Evolutionary conservation across 129 eudicot species (phyloP).

Genomic region (Lactuca sativa): DNA sequence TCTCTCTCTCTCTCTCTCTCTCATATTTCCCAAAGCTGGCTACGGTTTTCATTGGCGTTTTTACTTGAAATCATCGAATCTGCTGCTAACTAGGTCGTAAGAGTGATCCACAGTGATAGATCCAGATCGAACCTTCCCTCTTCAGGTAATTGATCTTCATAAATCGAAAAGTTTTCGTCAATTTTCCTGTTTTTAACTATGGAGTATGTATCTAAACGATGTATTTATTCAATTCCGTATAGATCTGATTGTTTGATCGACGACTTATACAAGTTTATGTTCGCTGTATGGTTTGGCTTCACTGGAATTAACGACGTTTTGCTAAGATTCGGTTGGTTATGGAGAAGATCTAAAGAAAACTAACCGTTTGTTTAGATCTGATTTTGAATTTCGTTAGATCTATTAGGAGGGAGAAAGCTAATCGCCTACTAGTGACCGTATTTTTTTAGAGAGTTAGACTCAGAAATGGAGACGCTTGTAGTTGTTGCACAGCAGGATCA

Average conservation of each 20-base stretch:
- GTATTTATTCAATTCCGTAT: conserved; percentile 18
- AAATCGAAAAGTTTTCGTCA: background rate
- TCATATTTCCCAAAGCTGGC: conserved; percentile 19
- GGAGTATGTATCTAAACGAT: conserved; percentile 10
- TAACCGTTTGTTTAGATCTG: conserved; percentile 21
- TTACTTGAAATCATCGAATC: conserved; percentile 23
- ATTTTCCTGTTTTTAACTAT: conserved; percentile 8
- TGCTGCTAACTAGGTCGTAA: conserved; percentile 17
- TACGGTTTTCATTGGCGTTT: conserved; percentile 18
- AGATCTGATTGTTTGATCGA: conserved; percentile 58
- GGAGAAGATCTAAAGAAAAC: conserved; percentile 55
- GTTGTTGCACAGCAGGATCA: conserved; percentile 64
- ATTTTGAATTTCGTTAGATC: conserved; percentile 23
- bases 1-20: conserved; percentile 1
- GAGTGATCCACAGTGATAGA: conserved; percentile 17
- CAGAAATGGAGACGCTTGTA: conserved; percentile 69
- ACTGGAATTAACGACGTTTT: conserved; percentile 48
- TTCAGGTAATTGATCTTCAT: conserved; percentile 21
- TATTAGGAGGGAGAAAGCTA: conserved; percentile 8
- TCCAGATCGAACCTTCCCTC: conserved; percentile 6
- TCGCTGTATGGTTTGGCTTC: conserved; percentile 38
- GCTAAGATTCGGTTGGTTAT: conserved; percentile 73
- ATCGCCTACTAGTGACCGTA: conserved; percentile 1
- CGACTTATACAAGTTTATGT: conserved; percentile 42
- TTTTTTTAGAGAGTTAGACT: conserved; percentile 18